Conservation (phyloP, 2,329 filamentous ascomycete species). For the Talaromyces sp. region DNA sequence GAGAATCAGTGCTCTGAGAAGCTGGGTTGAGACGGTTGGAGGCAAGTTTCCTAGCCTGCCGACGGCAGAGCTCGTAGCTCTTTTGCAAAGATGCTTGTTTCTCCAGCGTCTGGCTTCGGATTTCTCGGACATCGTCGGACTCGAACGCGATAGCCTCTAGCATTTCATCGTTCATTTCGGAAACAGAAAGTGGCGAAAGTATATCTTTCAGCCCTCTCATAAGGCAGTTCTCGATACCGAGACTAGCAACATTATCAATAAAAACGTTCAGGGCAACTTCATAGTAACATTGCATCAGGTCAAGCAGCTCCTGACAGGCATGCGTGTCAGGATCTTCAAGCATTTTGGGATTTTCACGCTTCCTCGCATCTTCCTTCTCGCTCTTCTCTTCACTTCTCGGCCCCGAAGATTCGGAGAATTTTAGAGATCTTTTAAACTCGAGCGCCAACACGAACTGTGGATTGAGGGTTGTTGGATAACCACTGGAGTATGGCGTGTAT, state of each 20-base stretch:
- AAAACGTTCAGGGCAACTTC: conserved; percentile 24
- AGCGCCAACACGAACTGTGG: conserved; percentile 24
- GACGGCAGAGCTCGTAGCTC: conserved; percentile 7
- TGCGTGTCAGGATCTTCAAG: conserved; percentile 1
- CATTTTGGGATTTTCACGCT: background rate
- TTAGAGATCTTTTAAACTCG: conserved; percentile 11
- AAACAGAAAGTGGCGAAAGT: conserved; percentile 25
- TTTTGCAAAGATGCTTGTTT: conserved; percentile 8
- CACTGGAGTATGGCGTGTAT: conserved; percentile 37
- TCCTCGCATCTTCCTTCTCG: background rate
- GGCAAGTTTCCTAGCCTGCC: conserved; percentile 7
- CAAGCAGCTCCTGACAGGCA: conserved; percentile 7
- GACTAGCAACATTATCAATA: conserved; percentile 30
- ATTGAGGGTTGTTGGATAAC: conserved; percentile 32
- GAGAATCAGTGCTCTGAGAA: background rate
- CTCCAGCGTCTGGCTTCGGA: conserved; percentile 7
- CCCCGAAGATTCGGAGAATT: background rate
- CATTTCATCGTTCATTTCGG: conserved; percentile 24
- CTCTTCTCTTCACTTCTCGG: background rate
- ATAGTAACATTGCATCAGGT: conserved; percentile 11
- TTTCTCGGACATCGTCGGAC: conserved; percentile 13
- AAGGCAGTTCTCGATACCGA: conserved; percentile 34
- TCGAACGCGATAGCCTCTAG: conserved; percentile 20
- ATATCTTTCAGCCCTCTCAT: conserved; percentile 28
- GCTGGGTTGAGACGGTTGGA: conserved; percentile 1